Percentiles rank a stretch among this genome's conserved stretches.
phyloP scores from a whole-genome alignment of 192 early-diverging fungal species.

The Coemansia erecta region DNA sequence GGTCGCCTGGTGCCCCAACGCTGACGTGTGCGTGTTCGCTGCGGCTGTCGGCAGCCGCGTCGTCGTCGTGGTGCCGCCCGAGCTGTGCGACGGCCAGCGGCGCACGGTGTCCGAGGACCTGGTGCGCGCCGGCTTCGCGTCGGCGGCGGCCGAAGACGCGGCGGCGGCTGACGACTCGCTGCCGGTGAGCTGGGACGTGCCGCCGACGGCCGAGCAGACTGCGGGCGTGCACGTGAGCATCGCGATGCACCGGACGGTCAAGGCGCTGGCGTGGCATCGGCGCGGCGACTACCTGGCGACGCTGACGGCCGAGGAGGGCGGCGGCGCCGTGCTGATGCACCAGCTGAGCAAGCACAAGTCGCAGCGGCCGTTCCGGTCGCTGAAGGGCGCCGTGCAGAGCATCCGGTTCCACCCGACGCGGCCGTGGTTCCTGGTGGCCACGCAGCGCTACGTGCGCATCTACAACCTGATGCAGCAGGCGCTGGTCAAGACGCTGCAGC shows the following conservation, averaged over 20 bases:
- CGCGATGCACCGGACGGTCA: constrained; percentile 62
- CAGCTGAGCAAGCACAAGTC: constrained; percentile 84
- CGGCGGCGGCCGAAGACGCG: constrained; percentile 25
- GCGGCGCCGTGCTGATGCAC: constrained; percentile 80
- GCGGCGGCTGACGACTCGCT: constrained; percentile 32
- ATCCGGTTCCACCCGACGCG: constrained; percentile 91
- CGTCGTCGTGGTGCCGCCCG: constrained; percentile 53
- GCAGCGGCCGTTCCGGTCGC: constrained; percentile 88
- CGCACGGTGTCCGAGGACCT: constrained; percentile 39
- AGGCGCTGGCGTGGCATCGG: constrained; percentile 88
- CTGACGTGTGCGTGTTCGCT: constrained; percentile 72
- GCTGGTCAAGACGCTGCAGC: constrained; percentile 76
- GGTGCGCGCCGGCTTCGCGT: constrained; percentile 36
- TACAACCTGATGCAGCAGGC: constrained; percentile 92
- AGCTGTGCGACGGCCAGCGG: constrained; percentile 44
- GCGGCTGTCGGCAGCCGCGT: constrained; percentile 66
- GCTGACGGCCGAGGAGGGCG: constrained; percentile 74
- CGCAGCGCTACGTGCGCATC: constrained; percentile 88
- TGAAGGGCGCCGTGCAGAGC: constrained; percentile 83
- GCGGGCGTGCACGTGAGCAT: constrained; percentile 50
- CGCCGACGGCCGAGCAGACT: constrained; percentile 54
- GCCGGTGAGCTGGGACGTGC: constrained; percentile 56
- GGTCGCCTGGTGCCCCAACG: constrained; percentile 90
- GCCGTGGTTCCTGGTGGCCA: constrained; percentile 91
- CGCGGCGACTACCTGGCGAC: constrained; percentile 96